A percentile compares a stretch with the other conserved stretches of the same genome.
These are phyloP conservation scores for Hordeum marinum DNA, from an alignment of 176 grass and related monocot species.

Conservation along the genomic window DNA sequence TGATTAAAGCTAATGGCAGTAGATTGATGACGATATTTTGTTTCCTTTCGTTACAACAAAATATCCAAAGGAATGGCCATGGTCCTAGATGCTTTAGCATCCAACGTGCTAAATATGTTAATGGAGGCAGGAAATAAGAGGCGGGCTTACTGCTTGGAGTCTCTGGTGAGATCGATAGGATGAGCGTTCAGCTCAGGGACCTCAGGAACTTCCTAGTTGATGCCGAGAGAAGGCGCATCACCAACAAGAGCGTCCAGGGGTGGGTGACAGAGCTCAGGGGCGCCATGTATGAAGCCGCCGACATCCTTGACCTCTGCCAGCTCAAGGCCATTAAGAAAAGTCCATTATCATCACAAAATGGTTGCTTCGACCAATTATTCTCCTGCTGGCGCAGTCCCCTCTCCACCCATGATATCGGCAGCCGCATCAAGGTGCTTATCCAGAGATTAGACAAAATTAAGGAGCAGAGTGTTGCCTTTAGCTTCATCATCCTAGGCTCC, in stretches of 20 bases:
- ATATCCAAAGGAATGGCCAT: not conserved
- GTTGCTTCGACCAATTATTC: not conserved
- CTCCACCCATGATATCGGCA: not conserved
- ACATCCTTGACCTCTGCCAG: not conserved
- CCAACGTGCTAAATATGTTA: not conserved
- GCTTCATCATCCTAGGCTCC: not conserved
- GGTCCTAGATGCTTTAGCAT: not conserved
- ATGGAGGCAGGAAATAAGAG: not conserved
- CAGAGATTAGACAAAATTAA: not conserved
- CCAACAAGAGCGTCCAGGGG: not conserved
- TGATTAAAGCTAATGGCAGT: no score
- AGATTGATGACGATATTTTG: no score
- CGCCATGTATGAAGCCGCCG: not conserved
- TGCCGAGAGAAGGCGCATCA: not conserved
- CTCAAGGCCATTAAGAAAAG: not conserved
- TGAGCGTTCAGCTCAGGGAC: not conserved
- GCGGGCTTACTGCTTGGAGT: not conserved
- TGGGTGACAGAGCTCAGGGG: conserved; percentile 1
- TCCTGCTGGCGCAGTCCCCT: not conserved
- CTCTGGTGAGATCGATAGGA: not conserved
- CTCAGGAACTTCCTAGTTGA: not conserved
- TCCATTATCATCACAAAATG: not conserved
- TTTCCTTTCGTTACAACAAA: no score
- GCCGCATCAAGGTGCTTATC: not conserved
- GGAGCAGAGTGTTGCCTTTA: not conserved